Conservation (phyloP, 257 asterid genomes). For the Ajuga chamaepitys region DNA sequence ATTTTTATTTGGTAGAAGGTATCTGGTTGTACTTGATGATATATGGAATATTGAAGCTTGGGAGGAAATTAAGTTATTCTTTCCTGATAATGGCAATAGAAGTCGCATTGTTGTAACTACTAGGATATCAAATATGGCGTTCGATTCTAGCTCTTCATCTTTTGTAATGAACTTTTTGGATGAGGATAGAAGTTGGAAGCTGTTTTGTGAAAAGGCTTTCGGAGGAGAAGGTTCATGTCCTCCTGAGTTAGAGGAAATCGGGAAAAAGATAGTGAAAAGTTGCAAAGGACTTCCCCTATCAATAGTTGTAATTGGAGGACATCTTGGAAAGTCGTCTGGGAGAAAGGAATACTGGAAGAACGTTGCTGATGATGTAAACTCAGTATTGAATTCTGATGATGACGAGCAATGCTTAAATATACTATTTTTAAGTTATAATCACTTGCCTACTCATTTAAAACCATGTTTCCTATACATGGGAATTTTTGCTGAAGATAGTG, state of each 20-base stretch:
- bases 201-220: background rate
- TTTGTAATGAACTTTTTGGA: background rate
- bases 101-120: too few species aligned
- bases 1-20: too few species aligned
- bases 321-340: background rate
- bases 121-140: background rate
- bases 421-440: background rate
- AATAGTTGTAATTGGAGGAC: background rate
- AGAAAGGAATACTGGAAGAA: background rate
- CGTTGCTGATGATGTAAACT: background rate
- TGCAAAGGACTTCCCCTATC: background rate
- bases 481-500: background rate
- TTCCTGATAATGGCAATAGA: too few species aligned
- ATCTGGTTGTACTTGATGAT: too few species aligned
- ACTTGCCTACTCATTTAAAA: background rate
- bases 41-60: too few species aligned
- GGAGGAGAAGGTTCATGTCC: too few species aligned
- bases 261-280: background rate
- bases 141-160: background rate
- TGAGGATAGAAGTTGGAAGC: background rate
- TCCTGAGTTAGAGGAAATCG: background rate
- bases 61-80: too few species aligned
- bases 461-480: background rate
- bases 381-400: background rate
- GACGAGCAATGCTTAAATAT: background rate